These are phyloP conservation scores for Aspergillus saccharolyticus DNA, from an alignment of 495 filamentous ascomycete genomes.

Conservation along the genomic window DNA sequence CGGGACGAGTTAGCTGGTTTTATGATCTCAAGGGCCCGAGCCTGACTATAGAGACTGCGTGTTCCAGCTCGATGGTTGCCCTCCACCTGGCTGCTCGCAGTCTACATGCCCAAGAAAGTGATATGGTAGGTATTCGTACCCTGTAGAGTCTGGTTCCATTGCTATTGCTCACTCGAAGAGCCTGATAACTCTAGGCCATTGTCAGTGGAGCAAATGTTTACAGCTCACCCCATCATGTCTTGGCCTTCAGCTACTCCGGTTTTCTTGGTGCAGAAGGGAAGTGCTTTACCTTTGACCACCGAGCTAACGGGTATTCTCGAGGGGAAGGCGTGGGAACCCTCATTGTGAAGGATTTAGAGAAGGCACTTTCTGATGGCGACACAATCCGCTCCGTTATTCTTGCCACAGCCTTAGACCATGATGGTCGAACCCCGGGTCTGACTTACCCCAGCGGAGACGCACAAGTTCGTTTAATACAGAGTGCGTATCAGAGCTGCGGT, in stretches of 20 bases:
- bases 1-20: conserved; percentile 27
- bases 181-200: conserved; percentile 13
- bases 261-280: conserved; percentile 18
- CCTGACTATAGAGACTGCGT: conserved; percentile 27
- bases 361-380: conserved; percentile 25
- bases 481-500: conserved; percentile 24
- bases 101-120: conserved; percentile 30
- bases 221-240: conserved; percentile 20
- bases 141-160: too few species aligned
- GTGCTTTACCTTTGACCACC: conserved; percentile 25
- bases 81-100: conserved; percentile 33
- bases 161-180: too few species aligned
- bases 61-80: conserved; percentile 29
- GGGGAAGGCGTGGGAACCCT: conserved; percentile 31
- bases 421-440: conserved; percentile 23
- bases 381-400: conserved; percentile 32
- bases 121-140: conserved; percentile 9
- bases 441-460: conserved; percentile 19
- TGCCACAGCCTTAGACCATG: conserved; percentile 42
- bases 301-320: conserved; percentile 27
- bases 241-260: not conserved
- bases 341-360: conserved; percentile 26
- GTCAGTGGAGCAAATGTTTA: conserved; percentile 28
- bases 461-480: conserved; percentile 23
- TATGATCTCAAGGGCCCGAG: conserved; percentile 26